Base-by-base conservation (phyloP, 305 asterid species). In the Stenogyne calaminthoides region DNA sequence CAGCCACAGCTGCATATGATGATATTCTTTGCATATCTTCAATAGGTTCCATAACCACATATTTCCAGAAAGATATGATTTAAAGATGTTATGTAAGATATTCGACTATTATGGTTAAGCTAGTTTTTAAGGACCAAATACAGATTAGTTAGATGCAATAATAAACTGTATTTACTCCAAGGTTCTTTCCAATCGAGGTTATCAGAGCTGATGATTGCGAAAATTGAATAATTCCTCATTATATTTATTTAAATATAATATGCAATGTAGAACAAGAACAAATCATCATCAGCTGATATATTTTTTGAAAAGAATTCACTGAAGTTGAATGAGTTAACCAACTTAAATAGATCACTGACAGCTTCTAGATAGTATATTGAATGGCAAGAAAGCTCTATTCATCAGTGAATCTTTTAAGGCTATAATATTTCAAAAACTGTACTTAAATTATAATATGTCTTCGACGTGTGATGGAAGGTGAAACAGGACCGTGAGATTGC, bases 1-100 rank as follows among this genome's bases (percentile, higher is more conserved):
- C 92, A 77, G 98, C 98, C 72, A 95, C 96, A 39, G 96, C 99
- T 70, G 99, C 99, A 89, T 90, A n/a, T n/a, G n/a, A 95, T 61
- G 99, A 92, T 80, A 95, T 92, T 69, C 94, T 84, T 90, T 95
- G 91, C 98, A 95, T 75, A 92, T 78, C 88, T 86, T 95, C 81
- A 95, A 87, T 98, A 73, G 79, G 79, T 68, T 79, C 66, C 72
- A 83, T 15, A 59, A 76, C 9, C 47, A 67, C n/a, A 64, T 62
- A 68, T 71, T 70, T 82, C n/a, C 78, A 84, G 80, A 66, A 34
- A 70, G 34, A 64, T 64, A 69, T 22, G 40, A 70, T n/a, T 40
- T 47, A 52, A 78, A 27, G 19, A 39, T 56, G 25, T 32, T n/a
- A n/a, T n/a, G n/a, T 42, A 42, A 12, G 32, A 3, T 72, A 39